Conservation (phyloP, 768 basidiomycete genomes). For the Collybia sordida region DNA sequence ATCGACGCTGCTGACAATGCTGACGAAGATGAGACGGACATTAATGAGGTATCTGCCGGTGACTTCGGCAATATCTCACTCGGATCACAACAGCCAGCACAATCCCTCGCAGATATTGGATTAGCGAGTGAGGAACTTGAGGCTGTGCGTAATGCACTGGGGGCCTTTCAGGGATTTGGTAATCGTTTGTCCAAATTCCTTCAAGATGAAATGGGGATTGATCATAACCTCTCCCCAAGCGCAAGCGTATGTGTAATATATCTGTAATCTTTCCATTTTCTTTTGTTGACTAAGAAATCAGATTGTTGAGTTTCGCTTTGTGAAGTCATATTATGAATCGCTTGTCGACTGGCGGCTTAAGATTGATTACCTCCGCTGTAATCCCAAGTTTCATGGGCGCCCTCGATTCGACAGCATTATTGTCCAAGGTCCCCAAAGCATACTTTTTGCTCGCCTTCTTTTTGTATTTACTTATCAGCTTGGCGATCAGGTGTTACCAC, state of each 20-base stretch:
- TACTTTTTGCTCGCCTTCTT: neutral
- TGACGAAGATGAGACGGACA: neutral
- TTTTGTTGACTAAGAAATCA: constrained; percentile 2
- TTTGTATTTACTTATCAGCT: neutral
- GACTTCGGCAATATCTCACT: constrained; percentile 4
- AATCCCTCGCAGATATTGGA: too few relatives aligned
- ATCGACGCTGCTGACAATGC: constrained; percentile 2
- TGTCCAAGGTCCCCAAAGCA: neutral
- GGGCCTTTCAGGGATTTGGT: neutral
- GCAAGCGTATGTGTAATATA: neutral
- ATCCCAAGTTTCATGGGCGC: constrained; percentile 9
- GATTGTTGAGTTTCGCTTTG: constrained; percentile 3
- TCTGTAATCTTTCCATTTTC: too few relatives aligned
- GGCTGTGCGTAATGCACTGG: too few relatives aligned
- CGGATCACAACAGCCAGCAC: neutral
- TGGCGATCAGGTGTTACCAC: neutral
- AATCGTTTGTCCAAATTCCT: neutral
- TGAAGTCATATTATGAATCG: constrained; percentile 19
- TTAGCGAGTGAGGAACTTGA: too few relatives aligned
- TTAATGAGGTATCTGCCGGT: neutral
- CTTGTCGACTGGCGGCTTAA: constrained; percentile 14
- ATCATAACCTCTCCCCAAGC: neutral
- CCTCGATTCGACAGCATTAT: constrained; percentile 12
- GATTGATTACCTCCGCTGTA: constrained; percentile 19
- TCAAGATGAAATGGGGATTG: neutral